These are phyloP conservation scores for Polychytrium aggregatum DNA, from an alignment of 192 early-diverging fungal species.

Conservation along the genomic window DNA sequence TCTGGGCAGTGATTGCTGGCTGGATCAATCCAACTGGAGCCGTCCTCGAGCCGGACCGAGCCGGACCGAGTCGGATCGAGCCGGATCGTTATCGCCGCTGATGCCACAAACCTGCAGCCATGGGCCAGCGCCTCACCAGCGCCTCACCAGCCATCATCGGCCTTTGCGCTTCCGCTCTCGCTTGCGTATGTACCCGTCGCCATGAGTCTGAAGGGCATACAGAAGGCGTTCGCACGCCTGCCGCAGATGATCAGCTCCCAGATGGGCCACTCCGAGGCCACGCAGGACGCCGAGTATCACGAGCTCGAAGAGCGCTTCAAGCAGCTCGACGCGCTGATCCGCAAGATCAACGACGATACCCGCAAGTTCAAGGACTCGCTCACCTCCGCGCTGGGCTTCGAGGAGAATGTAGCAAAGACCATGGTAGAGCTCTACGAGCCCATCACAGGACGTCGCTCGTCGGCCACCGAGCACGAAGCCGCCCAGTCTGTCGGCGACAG, in stretches of 20 bases:
- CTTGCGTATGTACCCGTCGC: no score
- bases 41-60: no score
- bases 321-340: slow-evolving; percentile 42
- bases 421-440: slow-evolving; percentile 42
- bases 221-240: slow-evolving; percentile 68
- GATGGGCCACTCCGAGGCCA: slow-evolving; percentile 39
- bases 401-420: slow-evolving; percentile 43
- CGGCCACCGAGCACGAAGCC: no score
- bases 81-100: no score
- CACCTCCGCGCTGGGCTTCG: slow-evolving; percentile 41
- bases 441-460: slow-evolving; percentile 38
- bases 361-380: slow-evolving; percentile 52
- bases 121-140: no score
- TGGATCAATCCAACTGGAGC: no score
- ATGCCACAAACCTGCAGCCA: no score
- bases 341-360: slow-evolving; percentile 51
- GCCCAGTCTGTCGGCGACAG: no score
- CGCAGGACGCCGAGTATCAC: slow-evolving; percentile 56
- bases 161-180: no score
- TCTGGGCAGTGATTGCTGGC: no score
- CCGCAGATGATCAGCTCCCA: slow-evolving; percentile 63
- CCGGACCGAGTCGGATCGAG: no score
- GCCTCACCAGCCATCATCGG: no score
- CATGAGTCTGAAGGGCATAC: slow-evolving; percentile 65
- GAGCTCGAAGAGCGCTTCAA: slow-evolving; percentile 49